phyloP scores from a whole-genome alignment of 192 early-diverging fungal genomes.

The Backusella morwellensis region DNA sequence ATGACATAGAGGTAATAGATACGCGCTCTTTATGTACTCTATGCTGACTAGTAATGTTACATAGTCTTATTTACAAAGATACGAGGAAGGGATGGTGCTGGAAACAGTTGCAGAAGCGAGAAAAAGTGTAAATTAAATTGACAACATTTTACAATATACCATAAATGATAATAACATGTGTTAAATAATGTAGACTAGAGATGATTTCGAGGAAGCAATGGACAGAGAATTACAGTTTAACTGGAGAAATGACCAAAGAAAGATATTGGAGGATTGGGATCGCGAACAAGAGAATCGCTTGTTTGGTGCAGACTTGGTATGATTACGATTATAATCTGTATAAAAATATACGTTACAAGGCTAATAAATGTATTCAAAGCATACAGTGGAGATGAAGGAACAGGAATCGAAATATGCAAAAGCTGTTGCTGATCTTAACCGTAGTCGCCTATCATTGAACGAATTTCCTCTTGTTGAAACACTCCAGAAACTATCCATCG shows the following conservation, averaged over 20 bases:
- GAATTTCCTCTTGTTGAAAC: background rate
- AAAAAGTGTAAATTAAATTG: background rate
- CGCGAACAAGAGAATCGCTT: background rate
- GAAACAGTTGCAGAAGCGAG: background rate
- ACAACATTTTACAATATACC: background rate
- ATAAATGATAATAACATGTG: background rate
- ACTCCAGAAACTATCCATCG: background rate
- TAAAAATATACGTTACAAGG: background rate
- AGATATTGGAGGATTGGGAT: slow-evolving; percentile 11
- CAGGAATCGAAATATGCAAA: background rate
- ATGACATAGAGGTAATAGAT: background rate
- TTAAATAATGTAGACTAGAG: background rate
- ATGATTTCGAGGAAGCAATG: background rate
- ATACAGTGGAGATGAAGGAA: background rate
- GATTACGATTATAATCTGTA: background rate
- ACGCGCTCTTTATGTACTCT: background rate
- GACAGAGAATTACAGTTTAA: slow-evolving; percentile 3
- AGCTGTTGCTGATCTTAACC: background rate
- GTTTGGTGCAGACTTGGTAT: slow-evolving; percentile 12
- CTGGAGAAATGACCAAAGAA: slow-evolving; percentile 3
- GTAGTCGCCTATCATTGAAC: background rate
- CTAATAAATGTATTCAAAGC: background rate
- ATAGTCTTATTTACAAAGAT: slow-evolving; percentile 3
- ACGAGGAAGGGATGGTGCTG: background rate
- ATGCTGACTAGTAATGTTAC: background rate